Conservation (phyloP, 495 filamentous ascomycete species). For the Trichoderma parareesei region DNA sequence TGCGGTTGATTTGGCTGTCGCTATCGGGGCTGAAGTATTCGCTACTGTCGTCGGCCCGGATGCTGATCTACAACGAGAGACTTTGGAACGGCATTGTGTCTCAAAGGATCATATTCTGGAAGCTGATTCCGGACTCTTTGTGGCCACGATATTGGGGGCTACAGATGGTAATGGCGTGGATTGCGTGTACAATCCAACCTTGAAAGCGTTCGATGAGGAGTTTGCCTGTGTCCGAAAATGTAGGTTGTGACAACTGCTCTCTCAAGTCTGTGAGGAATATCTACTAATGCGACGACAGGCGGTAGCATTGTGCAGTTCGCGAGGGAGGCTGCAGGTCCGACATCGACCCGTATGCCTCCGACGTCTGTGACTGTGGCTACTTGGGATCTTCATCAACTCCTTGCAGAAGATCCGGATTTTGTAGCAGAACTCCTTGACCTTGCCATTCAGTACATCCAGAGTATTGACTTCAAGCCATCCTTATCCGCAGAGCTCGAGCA, state of each 20-base stretch:
- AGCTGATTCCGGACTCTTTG: conserved; percentile 22
- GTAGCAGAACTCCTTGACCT: conserved; percentile 4
- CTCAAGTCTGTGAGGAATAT: neutral
- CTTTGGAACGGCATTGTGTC: conserved; percentile 34
- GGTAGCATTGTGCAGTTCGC: conserved; percentile 18
- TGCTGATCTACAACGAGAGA: conserved; percentile 25
- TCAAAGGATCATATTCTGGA: conserved; percentile 37
- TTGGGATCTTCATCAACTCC: neutral
- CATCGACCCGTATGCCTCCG: neutral
- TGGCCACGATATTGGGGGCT: conserved; percentile 25
- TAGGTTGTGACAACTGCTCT: conserved; percentile 3
- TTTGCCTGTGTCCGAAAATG: conserved; percentile 17
- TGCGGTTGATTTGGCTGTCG: conserved; percentile 37
- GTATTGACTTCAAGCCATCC: neutral
- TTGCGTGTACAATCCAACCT: conserved; percentile 43
- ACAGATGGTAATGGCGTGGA: conserved; percentile 45
- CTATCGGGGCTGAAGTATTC: conserved; percentile 37
- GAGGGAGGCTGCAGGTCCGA: conserved; percentile 11
- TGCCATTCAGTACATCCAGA: conserved; percentile 7
- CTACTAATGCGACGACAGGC: conserved; percentile 1
- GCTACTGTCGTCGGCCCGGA: conserved; percentile 28
- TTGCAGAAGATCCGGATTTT: neutral
- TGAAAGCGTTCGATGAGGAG: conserved; percentile 13
- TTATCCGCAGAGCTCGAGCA: conserved; percentile 12
- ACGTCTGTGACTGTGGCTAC: neutral